A percentile compares a stretch with the other conserved stretches of the same genome.
Evolutionary conservation across 495 filamentous ascomycete species (phyloP).

Genomic region (Penicillium robsamsonii): DNA sequence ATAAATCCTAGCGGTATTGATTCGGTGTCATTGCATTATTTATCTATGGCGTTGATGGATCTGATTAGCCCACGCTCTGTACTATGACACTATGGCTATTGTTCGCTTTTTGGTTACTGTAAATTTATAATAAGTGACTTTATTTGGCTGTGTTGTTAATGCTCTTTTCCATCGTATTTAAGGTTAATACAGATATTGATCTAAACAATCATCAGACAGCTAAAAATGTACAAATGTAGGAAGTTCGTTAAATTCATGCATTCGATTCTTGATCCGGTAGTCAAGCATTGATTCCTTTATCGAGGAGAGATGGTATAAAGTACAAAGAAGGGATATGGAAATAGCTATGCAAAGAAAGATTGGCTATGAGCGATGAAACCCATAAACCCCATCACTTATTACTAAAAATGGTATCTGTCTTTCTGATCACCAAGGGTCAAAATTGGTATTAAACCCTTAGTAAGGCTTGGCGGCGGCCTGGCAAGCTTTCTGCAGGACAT

Average conservation of each 20-base stretch:
- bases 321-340: slow-evolving; percentile 27
- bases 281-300: slow-evolving; percentile 16
- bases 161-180: neutral
- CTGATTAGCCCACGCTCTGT: neutral
- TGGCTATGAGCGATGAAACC: neutral
- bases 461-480: slow-evolving; percentile 86
- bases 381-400: slow-evolving; percentile 10
- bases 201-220: neutral
- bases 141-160: neutral
- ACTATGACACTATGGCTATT: neutral
- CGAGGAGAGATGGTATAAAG: slow-evolving; percentile 33
- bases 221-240: neutral
- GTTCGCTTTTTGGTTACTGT: neutral
- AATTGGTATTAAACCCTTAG: slow-evolving; percentile 44
- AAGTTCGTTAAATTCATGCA: slow-evolving; percentile 4
- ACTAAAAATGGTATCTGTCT: slow-evolving; percentile 10
- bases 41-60: neutral
- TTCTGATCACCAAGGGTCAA: neutral
- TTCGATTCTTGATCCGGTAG: slow-evolving; percentile 8
- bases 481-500: slow-evolving; percentile 72
- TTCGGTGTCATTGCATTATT: neutral
- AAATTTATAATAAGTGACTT: neutral
- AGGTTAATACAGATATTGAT: neutral
- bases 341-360: slow-evolving; percentile 22
- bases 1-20: slow-evolving; percentile 4